These are phyloP conservation scores for Penicillium freii DNA, from an alignment of 2,329 filamentous ascomycete species.

Conservation along the genomic window DNA sequence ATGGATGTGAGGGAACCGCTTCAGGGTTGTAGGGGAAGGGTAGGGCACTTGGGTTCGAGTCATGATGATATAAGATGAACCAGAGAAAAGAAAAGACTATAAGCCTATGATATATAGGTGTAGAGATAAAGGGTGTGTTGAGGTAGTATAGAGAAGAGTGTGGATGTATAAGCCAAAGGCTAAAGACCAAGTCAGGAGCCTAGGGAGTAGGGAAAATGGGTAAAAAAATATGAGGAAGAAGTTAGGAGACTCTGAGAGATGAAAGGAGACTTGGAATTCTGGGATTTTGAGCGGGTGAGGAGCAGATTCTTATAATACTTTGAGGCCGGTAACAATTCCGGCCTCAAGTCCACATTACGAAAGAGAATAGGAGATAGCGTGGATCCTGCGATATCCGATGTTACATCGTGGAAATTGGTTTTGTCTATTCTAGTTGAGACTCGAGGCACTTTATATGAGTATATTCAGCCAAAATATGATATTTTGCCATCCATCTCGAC, in stretches of 20 bases:
- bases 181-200: conserved; percentile 19
- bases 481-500: conserved; percentile 12
- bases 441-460: not conserved
- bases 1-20: conserved; percentile 46
- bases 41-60: conserved; percentile 33
- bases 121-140: conserved; percentile 1
- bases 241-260: conserved; percentile 11
- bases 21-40: conserved; percentile 36
- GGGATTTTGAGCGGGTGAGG: conserved; percentile 29
- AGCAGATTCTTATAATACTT: conserved; percentile 43
- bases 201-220: conserved; percentile 13
- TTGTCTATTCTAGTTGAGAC: not conserved
- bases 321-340: conserved; percentile 49
- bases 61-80: conserved; percentile 30
- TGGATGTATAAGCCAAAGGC: conserved; percentile 3
- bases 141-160: not conserved
- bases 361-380: conserved; percentile 32
- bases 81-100: not conserved
- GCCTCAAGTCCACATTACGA: conserved; percentile 43
- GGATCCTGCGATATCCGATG: conserved; percentile 24
- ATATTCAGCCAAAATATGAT: not conserved
- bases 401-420: conserved; percentile 8
- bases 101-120: not conserved
- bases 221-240: conserved; percentile 16
- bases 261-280: conserved; percentile 19